Base-by-base conservation (phyloP, 352 stramenopile genomes). In the Phytopythium cucurbitacearum region DNA sequence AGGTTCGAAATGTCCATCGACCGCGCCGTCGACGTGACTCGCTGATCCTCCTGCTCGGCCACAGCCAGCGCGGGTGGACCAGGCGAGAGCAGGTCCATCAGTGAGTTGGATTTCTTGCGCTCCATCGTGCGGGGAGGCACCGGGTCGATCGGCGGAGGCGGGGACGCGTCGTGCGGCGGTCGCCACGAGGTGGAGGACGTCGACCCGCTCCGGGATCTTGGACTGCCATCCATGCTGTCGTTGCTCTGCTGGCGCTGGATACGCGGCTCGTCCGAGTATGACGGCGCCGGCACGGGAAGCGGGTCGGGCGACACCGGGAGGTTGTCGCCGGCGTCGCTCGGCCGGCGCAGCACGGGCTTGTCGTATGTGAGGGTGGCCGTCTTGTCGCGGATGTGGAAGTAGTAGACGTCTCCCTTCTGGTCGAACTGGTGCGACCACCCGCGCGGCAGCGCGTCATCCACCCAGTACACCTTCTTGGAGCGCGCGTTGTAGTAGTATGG, bases 391-490 rank as follows among this genome's bases (percentile, higher is more conserved):
- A 94, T 79, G 65, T 91, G 77, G 59, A 94, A 94, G 64, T 89
- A 90, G 53, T 75, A 89, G 36, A 61, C 57, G 7, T 57, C 64
- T 44, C 74, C 73, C 41, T 83, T 63, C 13, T 70, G 60, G 56
- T 94, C 80, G 59, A 91, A 87, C 64, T 91, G 76, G 58, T 89
- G 75, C 13, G 80, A 76, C 85, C 85, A 94, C 40, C 85, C 85
- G 47, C 71, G 66, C 51, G 85, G 85, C 39, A 94, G 64, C 51
- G 90, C 80, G 53, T 89, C 71, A 53, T 93, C 80, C 42, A 88
- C 75, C 81, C 82, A 94, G 62, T 93, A 94, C 3, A 87, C 74
- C 60, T 90, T 90, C 49, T 89, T 79, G 42, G 65, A 81, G 63
- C 77, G 71, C 44, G 61, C 54, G 56, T 94, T 85, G 65, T 83